Base-by-base conservation (phyloP, 208 protist species). In the Borovskyia barvae region DNA sequence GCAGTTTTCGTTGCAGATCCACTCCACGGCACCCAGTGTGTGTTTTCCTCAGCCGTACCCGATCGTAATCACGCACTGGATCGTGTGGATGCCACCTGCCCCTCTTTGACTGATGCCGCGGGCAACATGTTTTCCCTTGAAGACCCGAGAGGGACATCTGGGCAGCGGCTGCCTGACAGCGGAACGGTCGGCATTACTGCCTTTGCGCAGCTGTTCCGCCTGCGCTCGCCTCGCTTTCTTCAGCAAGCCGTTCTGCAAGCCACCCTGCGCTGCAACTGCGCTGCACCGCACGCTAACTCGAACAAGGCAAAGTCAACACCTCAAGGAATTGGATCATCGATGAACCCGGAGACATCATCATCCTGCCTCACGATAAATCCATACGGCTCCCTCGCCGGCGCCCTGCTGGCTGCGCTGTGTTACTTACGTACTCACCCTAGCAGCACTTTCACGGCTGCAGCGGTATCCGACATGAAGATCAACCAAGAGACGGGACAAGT, bases 1-100 rank as follows among this genome's bases (percentile, higher is more conserved):
- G 79, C 85, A 7, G 62, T 95, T 2, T 68, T 90, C 24, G 61
- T 85, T 7, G 76, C 88, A 3, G 84, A 90, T 46, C 72, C 81
- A 4, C 20, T 75, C 14, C 72, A 56, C 26, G 88, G 85, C 41
- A 66, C 55, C 39, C 51, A 72, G 35, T 90, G 76, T 30, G 55
- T 90, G 11, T 91, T 91, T 64, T 71, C 76, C 1, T 87, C 80
- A 7, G 54, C 53, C 24, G 59, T 75, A 7, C 64, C 62, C 15
- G 78, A 90, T 48, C 63, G 57, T 15, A 82, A 81, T 50, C 75
- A 87, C 58, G 71, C 78, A 2, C 25, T 77, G 19, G 70, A 67
- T 24, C 25, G 41, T 17, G 49, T 58, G 3, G 72, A 42, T 7
- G 53, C 54, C 32, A 62, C 46, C 11, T 57, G 51, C 39, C 63